phyloP scores from a whole-genome alignment of 371 early-diverging fungal species.

The Mucor irregularis region DNA sequence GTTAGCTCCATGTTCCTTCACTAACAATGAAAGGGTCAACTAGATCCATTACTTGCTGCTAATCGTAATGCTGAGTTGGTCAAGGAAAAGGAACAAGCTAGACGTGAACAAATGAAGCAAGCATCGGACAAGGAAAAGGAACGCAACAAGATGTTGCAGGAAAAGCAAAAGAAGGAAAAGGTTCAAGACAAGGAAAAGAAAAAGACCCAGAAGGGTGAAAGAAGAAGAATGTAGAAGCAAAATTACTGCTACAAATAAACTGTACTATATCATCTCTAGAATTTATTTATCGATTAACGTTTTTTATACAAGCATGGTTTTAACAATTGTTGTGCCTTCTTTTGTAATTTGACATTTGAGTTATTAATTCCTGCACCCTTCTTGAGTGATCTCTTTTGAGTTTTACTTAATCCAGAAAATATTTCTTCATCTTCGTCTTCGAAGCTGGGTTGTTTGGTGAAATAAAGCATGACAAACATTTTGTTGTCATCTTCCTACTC shows the following conservation, averaged over 20 bases:
- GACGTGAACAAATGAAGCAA: conserved; percentile 56
- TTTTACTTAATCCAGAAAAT: conserved; percentile 44
- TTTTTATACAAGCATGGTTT: conserved; percentile 93
- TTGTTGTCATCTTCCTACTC: conserved; percentile 69
- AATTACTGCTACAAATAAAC: no score
- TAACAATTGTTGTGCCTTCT: conserved; percentile 55
- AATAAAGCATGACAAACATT: conserved; percentile 91
- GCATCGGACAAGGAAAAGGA: conserved; percentile 56
- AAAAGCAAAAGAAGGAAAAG: conserved; percentile 54
- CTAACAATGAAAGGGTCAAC: background rate
- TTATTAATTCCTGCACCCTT: conserved; percentile 45
- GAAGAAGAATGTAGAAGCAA: conserved; percentile 47
- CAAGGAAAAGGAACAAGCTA: conserved; percentile 49
- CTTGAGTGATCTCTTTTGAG: conserved; percentile 45
- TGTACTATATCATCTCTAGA: background rate
- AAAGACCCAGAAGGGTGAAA: conserved; percentile 54
- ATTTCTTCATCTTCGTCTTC: conserved; percentile 34
- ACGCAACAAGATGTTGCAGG: conserved; percentile 50
- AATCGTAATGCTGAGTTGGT: conserved; percentile 55
- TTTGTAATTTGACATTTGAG: conserved; percentile 27
- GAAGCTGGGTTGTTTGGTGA: conserved; percentile 55
- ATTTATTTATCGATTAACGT: conserved; percentile 50
- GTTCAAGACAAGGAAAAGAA: conserved; percentile 46
- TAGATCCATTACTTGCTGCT: conserved; percentile 44
- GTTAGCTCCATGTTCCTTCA: background rate